phyloP scores from a whole-genome alignment of 805 yeast genomes.

The Cyberlindnera nakhonratchasimensis region DNA sequence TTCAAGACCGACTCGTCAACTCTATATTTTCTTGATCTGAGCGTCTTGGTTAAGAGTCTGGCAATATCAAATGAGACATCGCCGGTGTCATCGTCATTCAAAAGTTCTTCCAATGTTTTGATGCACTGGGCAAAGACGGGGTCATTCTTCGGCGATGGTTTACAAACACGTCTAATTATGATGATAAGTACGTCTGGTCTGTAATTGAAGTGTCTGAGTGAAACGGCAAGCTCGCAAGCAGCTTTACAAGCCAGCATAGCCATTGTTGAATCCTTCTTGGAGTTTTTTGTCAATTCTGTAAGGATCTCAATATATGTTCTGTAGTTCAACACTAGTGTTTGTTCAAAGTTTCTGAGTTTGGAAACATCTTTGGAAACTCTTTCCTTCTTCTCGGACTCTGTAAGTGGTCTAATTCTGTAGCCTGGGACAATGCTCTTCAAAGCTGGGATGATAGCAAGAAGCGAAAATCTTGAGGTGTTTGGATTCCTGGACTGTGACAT shows the following conservation, averaged over 20 bases:
- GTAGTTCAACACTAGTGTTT: constrained; percentile 66
- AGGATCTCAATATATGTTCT: constrained; percentile 60
- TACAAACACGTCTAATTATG: constrained; percentile 64
- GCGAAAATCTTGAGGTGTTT: constrained; percentile 64
- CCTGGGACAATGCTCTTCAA: constrained; percentile 86
- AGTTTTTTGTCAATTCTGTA: constrained; percentile 37
- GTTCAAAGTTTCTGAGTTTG: constrained; percentile 75
- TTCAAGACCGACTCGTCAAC: constrained; percentile 83
- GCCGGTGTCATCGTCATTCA: constrained; percentile 80
- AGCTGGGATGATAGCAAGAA: constrained; percentile 77
- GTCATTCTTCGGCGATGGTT: constrained; percentile 44
- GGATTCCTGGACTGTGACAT: constrained; percentile 68
- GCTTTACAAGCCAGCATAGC: constrained; percentile 68
- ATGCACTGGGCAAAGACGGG: constrained; percentile 56
- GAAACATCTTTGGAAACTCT: constrained; percentile 82
- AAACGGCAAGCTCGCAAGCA: constrained; percentile 68
- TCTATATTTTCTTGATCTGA: constrained; percentile 69
- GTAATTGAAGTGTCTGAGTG: constrained; percentile 76
- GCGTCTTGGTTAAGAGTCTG: constrained; percentile 61
- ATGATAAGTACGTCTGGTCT: constrained; percentile 70
- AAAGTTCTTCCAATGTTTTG: constrained; percentile 61
- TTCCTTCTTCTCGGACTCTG: constrained; percentile 77
- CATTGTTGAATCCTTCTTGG: constrained; percentile 33
- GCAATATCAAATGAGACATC: constrained; percentile 73
- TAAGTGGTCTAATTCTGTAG: constrained; percentile 76